Percentiles rank a stretch among this genome's conserved stretches.
phyloP scores from a whole-genome alignment of 441 rosid species.

The Dalechampia spathulata region DNA sequence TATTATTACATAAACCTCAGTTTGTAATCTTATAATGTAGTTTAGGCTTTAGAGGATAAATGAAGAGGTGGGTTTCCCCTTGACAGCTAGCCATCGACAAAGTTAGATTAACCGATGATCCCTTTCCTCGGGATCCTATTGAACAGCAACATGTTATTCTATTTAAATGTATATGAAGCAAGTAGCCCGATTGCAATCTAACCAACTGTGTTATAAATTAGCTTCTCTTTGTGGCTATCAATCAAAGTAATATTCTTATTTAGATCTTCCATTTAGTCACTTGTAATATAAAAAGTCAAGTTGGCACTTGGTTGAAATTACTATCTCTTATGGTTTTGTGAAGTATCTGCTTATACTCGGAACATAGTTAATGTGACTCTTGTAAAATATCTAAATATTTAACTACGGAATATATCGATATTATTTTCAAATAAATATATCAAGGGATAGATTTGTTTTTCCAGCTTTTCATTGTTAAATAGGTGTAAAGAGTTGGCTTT shows the following conservation, averaged over 20 bases:
- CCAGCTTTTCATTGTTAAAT: too few species aligned
- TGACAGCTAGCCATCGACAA: neutral
- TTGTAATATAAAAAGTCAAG: conserved; percentile 12
- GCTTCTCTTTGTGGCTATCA: conserved; percentile 20
- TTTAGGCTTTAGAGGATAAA: neutral
- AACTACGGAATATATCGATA: too few species aligned
- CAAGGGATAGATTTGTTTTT: too few species aligned
- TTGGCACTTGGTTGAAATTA: conserved; percentile 12
- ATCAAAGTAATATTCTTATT: conserved; percentile 20
- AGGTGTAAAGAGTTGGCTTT: conserved; percentile 8
- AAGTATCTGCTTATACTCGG: too few species aligned
- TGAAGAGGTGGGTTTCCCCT: neutral
- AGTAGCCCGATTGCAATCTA: conserved; percentile 31
- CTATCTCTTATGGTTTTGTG: too few species aligned
- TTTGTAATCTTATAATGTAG: neutral
- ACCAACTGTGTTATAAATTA: conserved; percentile 16
- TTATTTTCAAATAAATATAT: too few species aligned
- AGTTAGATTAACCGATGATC: conserved; percentile 1
- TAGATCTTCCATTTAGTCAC: conserved; percentile 18
- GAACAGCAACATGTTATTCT: too few species aligned
- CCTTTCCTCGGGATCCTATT: too few species aligned
- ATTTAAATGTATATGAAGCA: neutral
- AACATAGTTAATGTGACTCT: too few species aligned
- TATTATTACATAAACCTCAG: neutral
- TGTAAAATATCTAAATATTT: too few species aligned